phyloP scores from a whole-genome alignment of 2,329 filamentous ascomycete species.

The Penicillium sp. region DNA sequence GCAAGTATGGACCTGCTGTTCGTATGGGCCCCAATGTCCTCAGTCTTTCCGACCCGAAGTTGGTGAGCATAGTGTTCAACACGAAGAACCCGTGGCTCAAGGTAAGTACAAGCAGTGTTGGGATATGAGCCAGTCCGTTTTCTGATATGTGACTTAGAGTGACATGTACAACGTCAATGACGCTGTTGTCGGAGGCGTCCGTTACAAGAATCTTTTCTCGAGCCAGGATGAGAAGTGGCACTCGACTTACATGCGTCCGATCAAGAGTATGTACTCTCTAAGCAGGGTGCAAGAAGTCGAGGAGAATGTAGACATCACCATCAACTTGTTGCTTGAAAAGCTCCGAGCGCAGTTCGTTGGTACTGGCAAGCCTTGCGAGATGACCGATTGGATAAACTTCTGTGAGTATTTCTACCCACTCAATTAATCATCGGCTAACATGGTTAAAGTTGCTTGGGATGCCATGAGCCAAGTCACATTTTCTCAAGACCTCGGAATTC shows the following conservation, averaged over 20 bases:
- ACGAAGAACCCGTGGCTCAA: conserved; percentile 61
- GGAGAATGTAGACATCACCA: conserved; percentile 26
- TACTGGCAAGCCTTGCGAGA: conserved; percentile 31
- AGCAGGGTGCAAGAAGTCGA: conserved; percentile 23
- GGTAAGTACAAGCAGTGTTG: conserved; percentile 8
- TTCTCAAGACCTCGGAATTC: conserved; percentile 23
- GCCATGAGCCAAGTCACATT: conserved; percentile 22
- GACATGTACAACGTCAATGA: conserved; percentile 21
- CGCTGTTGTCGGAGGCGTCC: conserved; percentile 31
- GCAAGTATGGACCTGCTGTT: conserved; percentile 71
- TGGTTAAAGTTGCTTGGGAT: conserved; percentile 19
- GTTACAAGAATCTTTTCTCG: conserved; percentile 40
- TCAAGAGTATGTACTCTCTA: conserved; percentile 38
- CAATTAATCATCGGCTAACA: background rate
- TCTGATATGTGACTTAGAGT: conserved; percentile 8
- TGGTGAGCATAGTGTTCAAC: conserved; percentile 74
- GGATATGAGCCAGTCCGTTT: background rate
- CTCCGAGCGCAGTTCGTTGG: conserved; percentile 32
- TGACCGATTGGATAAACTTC: conserved; percentile 42
- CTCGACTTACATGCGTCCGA: conserved; percentile 36
- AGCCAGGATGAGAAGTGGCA: conserved; percentile 35
- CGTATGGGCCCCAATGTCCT: conserved; percentile 72
- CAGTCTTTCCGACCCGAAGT: conserved; percentile 71
- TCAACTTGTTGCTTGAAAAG: conserved; percentile 30
- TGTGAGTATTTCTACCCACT: conserved; percentile 6